These are phyloP conservation scores for Hygrocybe punicea DNA, from an alignment of 768 basidiomycete genomes.

Conservation along the genomic window DNA sequence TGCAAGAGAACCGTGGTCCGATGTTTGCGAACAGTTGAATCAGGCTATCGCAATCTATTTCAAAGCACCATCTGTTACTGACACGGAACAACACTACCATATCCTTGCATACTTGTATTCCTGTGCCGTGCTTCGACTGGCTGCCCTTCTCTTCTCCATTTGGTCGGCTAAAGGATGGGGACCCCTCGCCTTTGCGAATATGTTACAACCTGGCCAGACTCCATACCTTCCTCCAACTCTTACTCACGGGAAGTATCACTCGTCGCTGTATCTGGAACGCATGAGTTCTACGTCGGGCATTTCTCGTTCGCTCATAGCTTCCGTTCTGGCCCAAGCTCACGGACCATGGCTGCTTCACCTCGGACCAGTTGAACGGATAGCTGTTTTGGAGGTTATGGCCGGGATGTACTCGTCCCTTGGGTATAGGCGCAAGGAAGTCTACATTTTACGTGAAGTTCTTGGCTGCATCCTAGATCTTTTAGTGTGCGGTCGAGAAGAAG, in stretches of 20 bases:
- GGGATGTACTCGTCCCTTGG: constrained; percentile 78
- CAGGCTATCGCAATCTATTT: constrained; percentile 65
- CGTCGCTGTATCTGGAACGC: constrained; percentile 57
- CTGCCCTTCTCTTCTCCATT: constrained; percentile 69
- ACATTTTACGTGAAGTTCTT: constrained; percentile 79
- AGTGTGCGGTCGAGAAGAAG: constrained; percentile 80
- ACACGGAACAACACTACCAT: constrained; percentile 57
- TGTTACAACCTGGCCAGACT: constrained; percentile 63
- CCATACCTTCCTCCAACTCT: constrained; percentile 60
- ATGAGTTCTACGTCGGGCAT: constrained; percentile 68
- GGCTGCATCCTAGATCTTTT: constrained; percentile 81
- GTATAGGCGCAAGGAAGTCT: constrained; percentile 84
- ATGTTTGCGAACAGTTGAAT: constrained; percentile 67
- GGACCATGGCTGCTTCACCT: constrained; percentile 87
- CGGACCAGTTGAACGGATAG: constrained; percentile 69
- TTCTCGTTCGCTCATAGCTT: constrained; percentile 62
- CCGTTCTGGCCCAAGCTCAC: constrained; percentile 65
- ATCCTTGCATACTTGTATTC: constrained; percentile 66
- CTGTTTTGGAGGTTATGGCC: constrained; percentile 65
- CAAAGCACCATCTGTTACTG: constrained; percentile 48
- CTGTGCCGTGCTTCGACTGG: constrained; percentile 66
- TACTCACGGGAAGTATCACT: constrained; percentile 42
- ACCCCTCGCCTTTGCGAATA: constrained; percentile 66
- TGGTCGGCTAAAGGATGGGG: constrained; percentile 92
- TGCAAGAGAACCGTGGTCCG: constrained; percentile 69